A percentile compares a stretch with the other conserved stretches of the same genome.
Evolutionary conservation across 306 rosid species (phyloP).

Genomic region (Sicyos edulis): DNA sequence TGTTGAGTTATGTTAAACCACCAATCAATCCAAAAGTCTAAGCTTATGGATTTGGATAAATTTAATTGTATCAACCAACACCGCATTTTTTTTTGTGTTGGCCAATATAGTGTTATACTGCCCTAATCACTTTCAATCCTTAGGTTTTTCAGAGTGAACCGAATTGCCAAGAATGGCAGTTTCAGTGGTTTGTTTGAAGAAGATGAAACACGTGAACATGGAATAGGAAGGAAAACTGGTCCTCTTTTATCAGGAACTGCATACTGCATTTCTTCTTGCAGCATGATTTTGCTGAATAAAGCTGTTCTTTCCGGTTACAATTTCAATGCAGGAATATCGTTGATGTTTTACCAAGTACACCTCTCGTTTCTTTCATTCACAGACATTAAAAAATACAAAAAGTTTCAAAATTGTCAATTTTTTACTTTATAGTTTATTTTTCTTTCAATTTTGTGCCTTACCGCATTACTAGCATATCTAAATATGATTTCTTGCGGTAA

Average conservation of each 20-base stretch:
- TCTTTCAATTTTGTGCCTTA: too few species aligned
- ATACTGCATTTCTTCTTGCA: constrained; percentile 83
- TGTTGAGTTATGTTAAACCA: too few species aligned
- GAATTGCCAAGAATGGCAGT: constrained; percentile 29
- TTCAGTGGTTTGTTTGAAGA: constrained; percentile 28
- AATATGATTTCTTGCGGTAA: constrained; percentile 15
- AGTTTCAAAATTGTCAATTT: too few species aligned
- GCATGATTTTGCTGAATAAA: constrained; percentile 86
- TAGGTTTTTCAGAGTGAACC: constrained; percentile 58
- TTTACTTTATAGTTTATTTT: not conserved
- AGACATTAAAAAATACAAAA: too few species aligned
- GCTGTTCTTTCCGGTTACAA: constrained; percentile 62
- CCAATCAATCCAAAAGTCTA: too few species aligned
- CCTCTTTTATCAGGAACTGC: constrained; percentile 76
- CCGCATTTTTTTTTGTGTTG: too few species aligned
- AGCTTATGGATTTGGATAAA: too few species aligned
- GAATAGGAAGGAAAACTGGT: constrained; percentile 45
- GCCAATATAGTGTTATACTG: too few species aligned
- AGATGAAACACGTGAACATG: constrained; percentile 51
- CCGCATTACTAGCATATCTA: not conserved
- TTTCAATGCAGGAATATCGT: constrained; percentile 77
- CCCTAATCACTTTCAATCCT: not conserved
- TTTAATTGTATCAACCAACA: too few species aligned
- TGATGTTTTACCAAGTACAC: constrained; percentile 88
- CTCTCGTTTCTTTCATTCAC: not conserved